These are phyloP conservation scores for Basipetospora chlamydospora DNA, from an alignment of 2,329 filamentous ascomycete species.

Conservation along the genomic window DNA sequence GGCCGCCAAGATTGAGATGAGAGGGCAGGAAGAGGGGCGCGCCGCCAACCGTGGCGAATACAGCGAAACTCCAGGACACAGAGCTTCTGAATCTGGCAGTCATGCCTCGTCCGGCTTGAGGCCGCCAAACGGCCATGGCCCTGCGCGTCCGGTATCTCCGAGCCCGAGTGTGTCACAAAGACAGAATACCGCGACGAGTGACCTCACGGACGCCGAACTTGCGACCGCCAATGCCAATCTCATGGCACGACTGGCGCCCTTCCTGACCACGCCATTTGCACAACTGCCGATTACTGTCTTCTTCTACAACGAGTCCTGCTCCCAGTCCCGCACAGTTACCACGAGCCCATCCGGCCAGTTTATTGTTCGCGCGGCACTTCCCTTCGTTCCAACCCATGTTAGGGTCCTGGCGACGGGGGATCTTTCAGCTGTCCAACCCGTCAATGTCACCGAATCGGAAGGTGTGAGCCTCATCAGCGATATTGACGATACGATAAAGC, in stretches of 20 bases:
- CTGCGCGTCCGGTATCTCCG: constrained; percentile 14
- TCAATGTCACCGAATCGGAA: constrained; percentile 59
- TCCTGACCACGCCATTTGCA: constrained; percentile 71
- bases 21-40: constrained; percentile 56
- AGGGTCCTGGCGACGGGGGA: constrained; percentile 75
- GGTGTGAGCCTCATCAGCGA: constrained; percentile 93
- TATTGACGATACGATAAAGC: constrained; percentile 94
- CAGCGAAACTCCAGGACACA: constrained; percentile 40
- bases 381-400: constrained; percentile 83
- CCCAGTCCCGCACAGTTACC: constrained; percentile 67
- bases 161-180: constrained; percentile 23
- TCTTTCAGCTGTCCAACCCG: constrained; percentile 64
- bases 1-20: constrained; percentile 61
- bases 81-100: background rate
- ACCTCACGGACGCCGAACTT: constrained; percentile 65
- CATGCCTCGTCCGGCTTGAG: background rate
- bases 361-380: constrained; percentile 59
- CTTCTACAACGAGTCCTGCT: constrained; percentile 79
- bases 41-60: constrained; percentile 58
- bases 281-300: constrained; percentile 76
- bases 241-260: constrained; percentile 76
- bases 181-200: constrained; percentile 19
- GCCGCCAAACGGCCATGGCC: background rate
- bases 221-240: constrained; percentile 70
- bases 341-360: constrained; percentile 91